Base-by-base conservation (phyloP, 2,329 filamentous ascomycete species). In the Microascus cirrosus region DNA sequence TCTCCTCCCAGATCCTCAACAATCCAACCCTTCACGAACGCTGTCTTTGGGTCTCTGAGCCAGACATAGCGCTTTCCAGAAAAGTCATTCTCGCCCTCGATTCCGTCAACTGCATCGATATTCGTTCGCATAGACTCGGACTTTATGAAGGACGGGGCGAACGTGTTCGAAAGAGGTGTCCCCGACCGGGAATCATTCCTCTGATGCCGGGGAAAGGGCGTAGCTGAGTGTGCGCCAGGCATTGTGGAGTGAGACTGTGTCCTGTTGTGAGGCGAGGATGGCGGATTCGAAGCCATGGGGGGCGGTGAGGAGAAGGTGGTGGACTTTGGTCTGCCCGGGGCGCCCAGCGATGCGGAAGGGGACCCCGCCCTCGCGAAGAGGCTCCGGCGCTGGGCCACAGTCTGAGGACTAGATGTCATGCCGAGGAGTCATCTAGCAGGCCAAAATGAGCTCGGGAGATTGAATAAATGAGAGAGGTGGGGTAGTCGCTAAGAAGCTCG, bases 61-160 rank as follows among this genome's bases (percentile, higher is more conserved):
- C 94, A 99, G 62, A 99, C 92, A 77, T 97, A 99, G 76, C 94
- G 84, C 75, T 95, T 97, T 59, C 94, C 95, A 0, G 94, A 99
- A 71, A 99, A 97, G 77, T 99, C 94, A 70, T 96, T 97, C 68
- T 96, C 93, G 62, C 94, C 94, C 73, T 99, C 95, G 60, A 96
- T 91, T 20, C 90, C 88, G 55, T 78, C 78, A 18, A 86, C 80
- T 12, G 75, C 67, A 62, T 85, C 83, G 56, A 77, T 71, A 36
- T 72, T 75, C 39, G 76, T 72, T 63, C 84, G 80, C 71, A 89
- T 76, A 62, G 92, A 89, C 62, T 95, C 91, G 0, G 85, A 83
- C 70, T 93, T 94, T 73, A 99, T 97, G 71, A 99, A 99, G 11
- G 90, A 89, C 2, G 93, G 94, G 39, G 94, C 93, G 75, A 99